These are phyloP conservation scores for Rhododendron mucronatum DNA, from an alignment of 148 eudicot genomes.

Conservation along the genomic window DNA sequence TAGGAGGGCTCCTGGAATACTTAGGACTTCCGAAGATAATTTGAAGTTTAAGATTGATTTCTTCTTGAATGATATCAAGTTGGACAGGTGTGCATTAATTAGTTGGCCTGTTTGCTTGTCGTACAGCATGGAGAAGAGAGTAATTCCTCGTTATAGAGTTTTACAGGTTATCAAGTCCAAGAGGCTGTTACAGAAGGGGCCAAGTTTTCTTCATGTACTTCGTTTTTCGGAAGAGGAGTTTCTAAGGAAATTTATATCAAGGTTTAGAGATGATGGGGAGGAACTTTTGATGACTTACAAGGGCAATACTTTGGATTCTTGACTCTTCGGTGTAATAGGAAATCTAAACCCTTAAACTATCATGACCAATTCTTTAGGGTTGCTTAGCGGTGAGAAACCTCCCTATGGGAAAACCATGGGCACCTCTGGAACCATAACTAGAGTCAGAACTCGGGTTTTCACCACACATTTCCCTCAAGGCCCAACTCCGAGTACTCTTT, in stretches of 20 bases:
- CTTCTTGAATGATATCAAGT: too few relatives aligned
- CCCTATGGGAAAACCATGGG: background rate
- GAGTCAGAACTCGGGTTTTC: background rate
- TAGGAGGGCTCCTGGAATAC: too few relatives aligned
- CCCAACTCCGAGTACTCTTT: background rate
- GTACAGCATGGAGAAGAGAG: slow-evolving; percentile 21
- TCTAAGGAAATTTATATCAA: background rate
- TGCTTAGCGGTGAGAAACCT: background rate
- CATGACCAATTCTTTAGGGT: too few relatives aligned
- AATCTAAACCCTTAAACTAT: too few relatives aligned
- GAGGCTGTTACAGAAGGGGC: slow-evolving; percentile 5
- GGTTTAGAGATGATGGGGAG: slow-evolving; percentile 11
- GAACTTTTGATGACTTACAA: slow-evolving; percentile 21
- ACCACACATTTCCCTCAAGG: background rate
- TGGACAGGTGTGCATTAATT: too few relatives aligned
- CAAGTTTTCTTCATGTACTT: background rate
- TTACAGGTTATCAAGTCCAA: slow-evolving; percentile 6
- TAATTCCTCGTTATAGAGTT: slow-evolving; percentile 24
- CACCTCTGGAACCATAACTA: background rate
- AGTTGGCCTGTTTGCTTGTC: slow-evolving; percentile 4
- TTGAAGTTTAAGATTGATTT: too few relatives aligned
- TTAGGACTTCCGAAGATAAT: too few relatives aligned
- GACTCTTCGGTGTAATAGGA: too few relatives aligned
- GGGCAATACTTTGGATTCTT: too few relatives aligned
- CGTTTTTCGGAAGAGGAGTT: too few relatives aligned